Evolutionary conservation across 2,329 filamentous ascomycete genomes (phyloP), one percentile per base, ranked within the genome.

Genomic region (Cladophialophora yegresii): DNA sequence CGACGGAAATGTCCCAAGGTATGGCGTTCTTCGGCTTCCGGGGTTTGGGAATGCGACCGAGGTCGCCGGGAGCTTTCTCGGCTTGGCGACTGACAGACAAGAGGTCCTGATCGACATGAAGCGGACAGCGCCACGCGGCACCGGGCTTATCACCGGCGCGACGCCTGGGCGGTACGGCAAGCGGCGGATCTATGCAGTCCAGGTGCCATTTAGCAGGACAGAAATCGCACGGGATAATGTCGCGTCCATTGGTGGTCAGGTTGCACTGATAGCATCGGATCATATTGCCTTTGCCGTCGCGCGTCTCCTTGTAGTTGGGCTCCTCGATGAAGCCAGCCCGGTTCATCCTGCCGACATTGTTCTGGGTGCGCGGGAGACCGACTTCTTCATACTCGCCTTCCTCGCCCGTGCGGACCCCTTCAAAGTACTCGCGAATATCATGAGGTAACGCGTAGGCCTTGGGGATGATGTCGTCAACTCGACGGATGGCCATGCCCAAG

Each of bases 171-270:
- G 92, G 90, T 61, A 90, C 87, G 36, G 92, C 87, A 73, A 93
- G 79, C 36, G 93, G 93, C 30, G 92, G 91, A 73, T 96, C 88
- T 16, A 96, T 81, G 77, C 95, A 99, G 77, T 98, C 93, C 58
- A 96, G 82, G 79, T 99, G 95, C 90, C 93, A 99, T 73, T 88
- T 84, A 36, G 91, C 83, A 12, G 85, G 82, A 77, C 93, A 99
- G 72, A 84, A 86, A 76, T 92, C 92, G 80, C 93, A 99, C 53
- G 89, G 87, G 70, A 97, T 89, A 71, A 98, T 92, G 70, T 89
- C 85, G 28, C 89, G 86, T 67, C 80, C 79, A 60, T 84, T 80
- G 53, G 88, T 85, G 30, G 88, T 84, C 7, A 63, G 58, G 69
- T 89, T 84, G 78, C 93, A 98, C 51, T 81, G 80, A 73, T 89